Evolutionary conservation across 345 rosid genomes (phyloP).

Genomic region (Abelmoschus esculentus): DNA sequence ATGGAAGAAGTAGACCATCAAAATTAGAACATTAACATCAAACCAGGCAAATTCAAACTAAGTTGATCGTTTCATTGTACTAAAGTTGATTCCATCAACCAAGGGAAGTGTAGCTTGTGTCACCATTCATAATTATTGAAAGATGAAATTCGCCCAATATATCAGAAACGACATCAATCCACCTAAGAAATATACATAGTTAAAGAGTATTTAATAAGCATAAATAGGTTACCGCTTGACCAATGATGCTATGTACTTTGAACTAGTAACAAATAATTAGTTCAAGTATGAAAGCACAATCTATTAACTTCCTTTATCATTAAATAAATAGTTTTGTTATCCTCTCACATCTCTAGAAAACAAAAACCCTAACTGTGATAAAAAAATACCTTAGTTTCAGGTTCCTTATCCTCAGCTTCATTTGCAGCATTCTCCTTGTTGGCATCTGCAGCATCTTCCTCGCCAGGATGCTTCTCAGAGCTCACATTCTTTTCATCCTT

Average conservation of each 20-base stretch:
- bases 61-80: not conserved
- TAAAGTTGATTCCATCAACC: not conserved
- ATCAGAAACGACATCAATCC: not conserved
- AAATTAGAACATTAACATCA: not conserved
- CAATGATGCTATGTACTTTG: not conserved
- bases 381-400: constrained; percentile 67
- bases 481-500: constrained; percentile 41
- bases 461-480: constrained; percentile 55
- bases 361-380: not conserved
- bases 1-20: not conserved
- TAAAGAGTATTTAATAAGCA: not conserved
- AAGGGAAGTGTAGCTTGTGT: not conserved
- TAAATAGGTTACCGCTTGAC: not conserved
- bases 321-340: not conserved
- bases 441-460: constrained; percentile 57
- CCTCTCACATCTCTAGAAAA: too few relatives aligned
- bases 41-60: not conserved
- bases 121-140: not conserved
- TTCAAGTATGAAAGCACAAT: too few relatives aligned
- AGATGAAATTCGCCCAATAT: not conserved
- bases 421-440: constrained; percentile 52
- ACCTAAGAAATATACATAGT: not conserved
- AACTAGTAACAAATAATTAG: too few relatives aligned
- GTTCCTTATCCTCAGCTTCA: constrained; percentile 68
- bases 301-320: not conserved